Evolutionary conservation across 2,329 filamentous ascomycete species (phyloP).

Genomic region (Fonsecaea nubica): DNA sequence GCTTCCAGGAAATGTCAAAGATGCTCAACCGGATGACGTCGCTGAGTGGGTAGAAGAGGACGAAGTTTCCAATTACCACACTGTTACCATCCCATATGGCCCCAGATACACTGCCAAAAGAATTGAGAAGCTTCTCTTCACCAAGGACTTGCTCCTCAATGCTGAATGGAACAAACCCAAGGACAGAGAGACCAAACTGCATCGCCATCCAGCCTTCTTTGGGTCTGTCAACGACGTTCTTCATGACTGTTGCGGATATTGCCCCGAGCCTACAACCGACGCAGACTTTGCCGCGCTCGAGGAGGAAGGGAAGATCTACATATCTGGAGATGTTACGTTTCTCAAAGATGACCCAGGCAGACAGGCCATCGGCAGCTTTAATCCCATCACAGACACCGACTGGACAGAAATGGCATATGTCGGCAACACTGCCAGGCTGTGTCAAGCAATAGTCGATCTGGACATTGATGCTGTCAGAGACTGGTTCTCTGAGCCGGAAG

Average conservation of each 20-base stretch:
- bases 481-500: conserved; percentile 70
- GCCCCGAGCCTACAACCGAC: conserved; percentile 70
- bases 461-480: conserved; percentile 73
- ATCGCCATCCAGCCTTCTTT: conserved; percentile 86
- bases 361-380: conserved; percentile 75
- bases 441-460: conserved; percentile 78
- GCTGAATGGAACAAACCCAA: conserved; percentile 84
- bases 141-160: conserved; percentile 74
- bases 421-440: conserved; percentile 76
- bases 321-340: conserved; percentile 75
- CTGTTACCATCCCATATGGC: conserved; percentile 60
- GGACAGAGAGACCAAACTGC: conserved; percentile 76
- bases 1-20: conserved; percentile 76
- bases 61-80: conserved; percentile 80
- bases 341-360: conserved; percentile 81
- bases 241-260: conserved; percentile 80
- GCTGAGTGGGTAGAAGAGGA: conserved; percentile 81
- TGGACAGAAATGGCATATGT: conserved; percentile 94
- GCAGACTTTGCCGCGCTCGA: conserved; percentile 75
- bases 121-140: conserved; percentile 83
- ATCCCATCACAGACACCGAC: conserved; percentile 79
- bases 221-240: conserved; percentile 76
- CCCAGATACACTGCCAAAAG: conserved; percentile 51
- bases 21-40: conserved; percentile 77
- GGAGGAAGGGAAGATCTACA: conserved; percentile 75